Evolutionary conservation across 306 rosid genomes (phyloP).

Genomic region (Pachyrhizus erosus): DNA sequence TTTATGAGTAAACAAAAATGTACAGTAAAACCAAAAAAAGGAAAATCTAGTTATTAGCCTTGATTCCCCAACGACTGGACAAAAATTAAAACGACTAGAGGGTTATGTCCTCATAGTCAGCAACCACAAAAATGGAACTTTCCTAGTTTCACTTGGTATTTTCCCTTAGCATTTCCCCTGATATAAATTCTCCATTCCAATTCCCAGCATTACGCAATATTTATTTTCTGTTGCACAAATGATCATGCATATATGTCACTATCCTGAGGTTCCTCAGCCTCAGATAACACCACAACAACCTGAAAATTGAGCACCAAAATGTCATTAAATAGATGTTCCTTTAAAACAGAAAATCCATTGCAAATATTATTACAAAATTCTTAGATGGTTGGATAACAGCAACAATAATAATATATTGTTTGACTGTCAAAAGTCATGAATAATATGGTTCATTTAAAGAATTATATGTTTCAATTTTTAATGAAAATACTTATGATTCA

Average conservation of each 20-base stretch:
- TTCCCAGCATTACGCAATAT: conserved; percentile 31
- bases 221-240: conserved; percentile 19
- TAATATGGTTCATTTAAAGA: neutral
- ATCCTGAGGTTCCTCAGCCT: conserved; percentile 33
- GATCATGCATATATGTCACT: conserved; percentile 12
- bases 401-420: neutral
- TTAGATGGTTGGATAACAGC: neutral
- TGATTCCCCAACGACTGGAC: neutral
- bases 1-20: conserved; percentile 15
- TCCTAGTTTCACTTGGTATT: neutral
- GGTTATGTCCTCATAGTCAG: conserved; percentile 29
- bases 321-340: neutral
- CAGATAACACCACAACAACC: conserved; percentile 38
- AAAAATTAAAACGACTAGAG: conserved; percentile 6
- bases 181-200: conserved; percentile 21
- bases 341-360: conserved; percentile 15
- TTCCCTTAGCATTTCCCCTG: neutral
- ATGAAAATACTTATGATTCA: neutral
- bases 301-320: conserved; percentile 41
- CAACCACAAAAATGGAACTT: conserved; percentile 46
- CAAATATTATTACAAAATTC: conserved; percentile 15
- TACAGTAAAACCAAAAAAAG: conserved; percentile 1
- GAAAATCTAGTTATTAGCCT: neutral
- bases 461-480: neutral
- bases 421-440: neutral